Conservation (phyloP, 345 rosid genomes). For the Eucalyptus paniculata region DNA sequence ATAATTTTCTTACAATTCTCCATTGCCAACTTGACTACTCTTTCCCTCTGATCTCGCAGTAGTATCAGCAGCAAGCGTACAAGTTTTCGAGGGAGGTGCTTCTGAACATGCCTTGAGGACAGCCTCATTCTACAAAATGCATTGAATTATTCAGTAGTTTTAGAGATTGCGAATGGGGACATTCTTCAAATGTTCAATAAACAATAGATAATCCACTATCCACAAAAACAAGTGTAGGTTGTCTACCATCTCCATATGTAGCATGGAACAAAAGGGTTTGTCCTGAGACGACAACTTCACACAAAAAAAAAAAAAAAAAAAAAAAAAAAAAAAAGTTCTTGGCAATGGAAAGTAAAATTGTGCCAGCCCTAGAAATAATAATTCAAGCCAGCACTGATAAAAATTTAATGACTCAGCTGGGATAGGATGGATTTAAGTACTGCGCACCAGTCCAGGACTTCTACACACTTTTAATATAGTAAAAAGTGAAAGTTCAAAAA, state of each 20-base stretch:
- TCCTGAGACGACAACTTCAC: not conserved
- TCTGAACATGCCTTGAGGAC: conserved; percentile 49
- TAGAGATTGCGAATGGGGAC: not conserved
- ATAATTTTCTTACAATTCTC: not conserved
- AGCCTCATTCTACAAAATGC: conserved; percentile 53
- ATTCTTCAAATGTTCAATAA: not conserved
- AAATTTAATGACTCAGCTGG: not conserved
- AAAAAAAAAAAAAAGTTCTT: not conserved
- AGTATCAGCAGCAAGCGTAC: not conserved
- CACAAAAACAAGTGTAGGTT: not conserved
- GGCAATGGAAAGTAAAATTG: not conserved
- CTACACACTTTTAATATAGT: not conserved
- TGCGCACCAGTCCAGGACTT: not conserved
- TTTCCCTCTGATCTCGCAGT: not conserved
- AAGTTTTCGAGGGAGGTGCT: conserved; percentile 22
- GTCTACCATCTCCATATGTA: not conserved
- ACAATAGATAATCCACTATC: not conserved
- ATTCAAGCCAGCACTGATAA: not conserved
- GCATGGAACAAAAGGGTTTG: not conserved
- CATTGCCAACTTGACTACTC: not conserved
- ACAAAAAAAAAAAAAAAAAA: not conserved
- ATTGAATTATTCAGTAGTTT: not conserved
- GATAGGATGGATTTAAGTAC: not conserved
- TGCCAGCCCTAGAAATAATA: not conserved
- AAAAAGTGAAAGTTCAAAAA: not conserved